Evolutionary conservation across 2,329 filamentous ascomycete genomes (phyloP).

Genomic region (Exutisphaerella laricina): DNA sequence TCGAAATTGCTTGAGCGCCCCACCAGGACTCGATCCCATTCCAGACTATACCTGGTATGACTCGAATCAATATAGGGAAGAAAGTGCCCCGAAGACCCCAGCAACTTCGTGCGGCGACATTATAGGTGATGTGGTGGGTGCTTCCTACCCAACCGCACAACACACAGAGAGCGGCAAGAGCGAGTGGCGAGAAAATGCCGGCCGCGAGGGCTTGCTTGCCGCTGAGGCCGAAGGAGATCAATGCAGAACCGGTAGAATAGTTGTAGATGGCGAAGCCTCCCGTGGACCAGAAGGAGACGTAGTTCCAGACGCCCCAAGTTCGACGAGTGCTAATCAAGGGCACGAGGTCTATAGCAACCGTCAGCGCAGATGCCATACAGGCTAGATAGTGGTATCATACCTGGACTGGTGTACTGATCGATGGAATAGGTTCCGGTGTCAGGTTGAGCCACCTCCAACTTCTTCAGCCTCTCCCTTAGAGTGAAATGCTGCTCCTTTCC

Average conservation of each 20-base stretch:
- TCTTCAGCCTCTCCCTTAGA: constrained; percentile 7
- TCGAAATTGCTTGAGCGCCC: constrained; percentile 13
- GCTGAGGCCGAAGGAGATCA: constrained; percentile 16
- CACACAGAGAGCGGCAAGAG: constrained; percentile 13
- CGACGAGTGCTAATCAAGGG: background rate
- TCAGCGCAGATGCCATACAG: too few species aligned
- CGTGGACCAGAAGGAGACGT: constrained; percentile 11
- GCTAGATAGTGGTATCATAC: too few species aligned
- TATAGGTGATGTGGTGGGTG: constrained; percentile 13
- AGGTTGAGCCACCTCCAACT: constrained; percentile 11
- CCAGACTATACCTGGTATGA: constrained; percentile 15
- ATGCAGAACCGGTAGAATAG: constrained; percentile 16
- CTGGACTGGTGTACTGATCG: constrained; percentile 14
- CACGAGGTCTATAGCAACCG: background rate
- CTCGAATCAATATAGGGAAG: constrained; percentile 12
- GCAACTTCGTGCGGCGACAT: constrained; percentile 10
- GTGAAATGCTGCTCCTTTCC: too few species aligned
- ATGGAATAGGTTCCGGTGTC: constrained; percentile 10
- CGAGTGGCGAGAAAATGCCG: constrained; percentile 17
- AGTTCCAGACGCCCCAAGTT: constrained; percentile 8
- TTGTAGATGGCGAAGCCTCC: constrained; percentile 18
- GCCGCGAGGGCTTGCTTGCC: constrained; percentile 16
- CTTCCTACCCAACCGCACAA: constrained; percentile 14
- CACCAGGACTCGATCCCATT: constrained; percentile 16
- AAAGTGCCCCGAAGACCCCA: constrained; percentile 14